Evolutionary conservation across 306 rosid species (phyloP), one percentile per base, ranked within the genome.

Genomic region (Medicago ruthenica): DNA sequence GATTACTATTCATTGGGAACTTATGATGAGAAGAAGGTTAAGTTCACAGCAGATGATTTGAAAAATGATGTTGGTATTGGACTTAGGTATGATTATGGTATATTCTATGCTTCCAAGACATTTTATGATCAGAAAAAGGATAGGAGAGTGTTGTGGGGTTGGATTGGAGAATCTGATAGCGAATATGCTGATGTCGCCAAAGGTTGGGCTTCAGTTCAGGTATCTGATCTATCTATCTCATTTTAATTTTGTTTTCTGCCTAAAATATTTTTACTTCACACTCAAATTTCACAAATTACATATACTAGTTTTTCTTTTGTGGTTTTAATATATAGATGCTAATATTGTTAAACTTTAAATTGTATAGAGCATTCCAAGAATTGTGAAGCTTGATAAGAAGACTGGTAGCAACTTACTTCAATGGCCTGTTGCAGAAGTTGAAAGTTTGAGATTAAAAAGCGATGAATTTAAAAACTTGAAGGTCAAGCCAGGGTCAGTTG

Each of bases 161-260:
- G 98, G 98, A 90, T 95, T 73, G 87, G 88, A 9, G 98, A 95
- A 67, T 86, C 96, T 1, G 98, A 95, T 9, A 95, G 96, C 18
- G 98, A 95, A 81, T 71, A 20, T 79, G 89, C 96, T 37, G 98
- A 95, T 79, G 76, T 92, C 4, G 41, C 88, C 72, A 95, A 95
- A 77, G 95, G 98, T 16, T 95, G 98, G 98, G 97, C 98, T 1
- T 95, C 96, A 7, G 78, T 95, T 80, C 98, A 95, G 91, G 98
- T 93, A 87, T 2, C n/a, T 1, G 39, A n/a, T 45, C 67, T 1
- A 13, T 57, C 4, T 4, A 18, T 16, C 60, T 53, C 44, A 8
- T 40, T 40, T 8, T 40, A 40, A 40, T 40, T 40, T 40, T 8
- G 10, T 40, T 40, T 40, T 10, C 11, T 11, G 12, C 44, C 11